A percentile compares a stretch with the other conserved stretches of the same genome.
phyloP scores from a whole-genome alignment of 176 grass and related monocot genomes.

The Bromus sterilis region DNA sequence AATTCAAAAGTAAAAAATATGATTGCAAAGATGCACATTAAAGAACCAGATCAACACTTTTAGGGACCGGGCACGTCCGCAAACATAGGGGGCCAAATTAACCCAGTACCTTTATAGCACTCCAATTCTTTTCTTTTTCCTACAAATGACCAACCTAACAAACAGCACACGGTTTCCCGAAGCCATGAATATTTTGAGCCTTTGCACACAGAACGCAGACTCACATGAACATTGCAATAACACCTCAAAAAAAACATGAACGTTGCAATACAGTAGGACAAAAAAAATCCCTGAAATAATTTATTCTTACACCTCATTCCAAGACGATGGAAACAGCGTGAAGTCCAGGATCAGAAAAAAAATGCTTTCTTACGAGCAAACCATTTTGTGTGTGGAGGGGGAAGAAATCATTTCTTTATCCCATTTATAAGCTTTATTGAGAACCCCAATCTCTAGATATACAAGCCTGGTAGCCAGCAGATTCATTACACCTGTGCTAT shows the following conservation, averaged over 20 bases:
- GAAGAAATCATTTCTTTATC: not conserved
- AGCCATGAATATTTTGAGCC: not conserved
- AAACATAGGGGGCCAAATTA: no score
- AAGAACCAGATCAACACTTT: no score
- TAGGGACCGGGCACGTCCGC: no score
- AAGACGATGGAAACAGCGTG: not conserved
- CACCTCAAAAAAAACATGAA: no score
- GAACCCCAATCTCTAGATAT: slow-evolving; percentile 36
- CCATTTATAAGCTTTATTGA: slow-evolving; percentile 32
- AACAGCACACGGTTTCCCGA: not conserved
- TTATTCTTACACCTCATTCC: not conserved
- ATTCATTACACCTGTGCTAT: slow-evolving; percentile 51
- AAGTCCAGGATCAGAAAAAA: not conserved
- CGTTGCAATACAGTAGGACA: not conserved
- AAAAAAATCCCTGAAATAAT: not conserved
- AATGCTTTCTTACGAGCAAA: slow-evolving; percentile 14
- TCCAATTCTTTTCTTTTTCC: no score
- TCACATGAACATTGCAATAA: not conserved
- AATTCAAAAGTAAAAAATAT: no score
- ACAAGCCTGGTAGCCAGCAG: slow-evolving; percentile 37
- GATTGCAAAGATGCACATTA: no score
- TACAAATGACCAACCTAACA: not conserved
- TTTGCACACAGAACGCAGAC: not conserved
- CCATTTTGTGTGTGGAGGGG: not conserved
- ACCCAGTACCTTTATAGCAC: no score